These are phyloP conservation scores for Colletotrichum phormii DNA, from an alignment of 2,329 filamentous ascomycete species.

Conservation along the genomic window DNA sequence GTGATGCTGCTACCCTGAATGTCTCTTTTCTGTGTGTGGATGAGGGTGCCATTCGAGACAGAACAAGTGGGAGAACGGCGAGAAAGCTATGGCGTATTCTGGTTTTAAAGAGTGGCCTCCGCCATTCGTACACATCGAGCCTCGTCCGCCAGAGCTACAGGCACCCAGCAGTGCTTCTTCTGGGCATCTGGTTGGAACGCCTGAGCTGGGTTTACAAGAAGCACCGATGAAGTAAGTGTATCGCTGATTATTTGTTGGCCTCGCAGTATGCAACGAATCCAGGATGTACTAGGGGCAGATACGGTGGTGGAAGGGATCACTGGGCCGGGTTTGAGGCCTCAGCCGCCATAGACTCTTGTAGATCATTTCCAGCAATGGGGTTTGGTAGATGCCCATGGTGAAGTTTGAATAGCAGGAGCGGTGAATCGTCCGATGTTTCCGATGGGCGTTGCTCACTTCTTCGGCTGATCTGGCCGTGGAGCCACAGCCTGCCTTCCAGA, in stretches of 20 bases:
- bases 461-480: not conserved
- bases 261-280: not conserved
- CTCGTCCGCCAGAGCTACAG: not conserved
- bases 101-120: not conserved
- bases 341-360: not conserved
- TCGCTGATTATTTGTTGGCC: not conserved
- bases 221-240: not conserved
- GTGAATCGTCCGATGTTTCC: constrained; percentile 8
- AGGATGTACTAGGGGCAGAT: not conserved
- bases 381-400: not conserved
- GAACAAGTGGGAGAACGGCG: not conserved
- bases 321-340: not conserved
- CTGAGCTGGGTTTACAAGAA: not conserved
- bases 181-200: not conserved
- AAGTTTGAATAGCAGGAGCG: constrained; percentile 3
- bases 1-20: not conserved
- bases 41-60: not conserved
- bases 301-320: not conserved
- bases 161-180: not conserved
- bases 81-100: not conserved
- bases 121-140: not conserved
- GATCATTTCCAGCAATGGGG: not conserved
- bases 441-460: not conserved
- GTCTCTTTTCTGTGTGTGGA: not conserved
- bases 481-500: not conserved